Evolutionary conservation across 2,329 filamentous ascomycete genomes (phyloP).

Genomic region (Tricladium varicosporioides): DNA sequence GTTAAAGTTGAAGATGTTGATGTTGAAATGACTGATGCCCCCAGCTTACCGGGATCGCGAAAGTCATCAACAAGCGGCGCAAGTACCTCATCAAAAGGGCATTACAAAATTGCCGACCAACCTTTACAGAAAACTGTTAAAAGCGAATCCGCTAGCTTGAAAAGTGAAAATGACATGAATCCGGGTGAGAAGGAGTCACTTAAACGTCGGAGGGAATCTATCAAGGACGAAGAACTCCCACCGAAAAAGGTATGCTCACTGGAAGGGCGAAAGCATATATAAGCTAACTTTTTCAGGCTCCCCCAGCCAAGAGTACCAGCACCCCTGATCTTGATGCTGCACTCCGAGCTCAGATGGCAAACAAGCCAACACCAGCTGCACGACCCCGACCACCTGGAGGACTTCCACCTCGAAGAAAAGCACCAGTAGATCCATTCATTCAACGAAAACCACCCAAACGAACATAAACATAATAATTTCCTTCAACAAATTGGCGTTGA

Average conservation of each 20-base stretch:
- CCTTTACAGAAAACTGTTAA: neutral
- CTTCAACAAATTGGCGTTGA: neutral
- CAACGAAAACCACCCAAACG: slow-evolving; percentile 22
- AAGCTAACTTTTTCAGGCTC: slow-evolving; percentile 4
- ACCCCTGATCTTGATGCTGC: slow-evolving; percentile 20
- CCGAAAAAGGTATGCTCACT: slow-evolving; percentile 21
- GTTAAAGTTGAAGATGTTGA: slow-evolving; percentile 18
- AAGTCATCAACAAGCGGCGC: slow-evolving; percentile 10
- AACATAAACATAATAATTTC: neutral
- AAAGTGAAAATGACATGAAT: neutral
- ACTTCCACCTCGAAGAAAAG: slow-evolving; percentile 23
- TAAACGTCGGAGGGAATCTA: slow-evolving; percentile 20
- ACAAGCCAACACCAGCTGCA: slow-evolving; percentile 9
- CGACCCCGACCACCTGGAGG: slow-evolving; percentile 19
- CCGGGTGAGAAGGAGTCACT: slow-evolving; percentile 1
- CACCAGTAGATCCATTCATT: slow-evolving; percentile 29
- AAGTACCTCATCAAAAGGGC: neutral
- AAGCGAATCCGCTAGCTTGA: too few species aligned
- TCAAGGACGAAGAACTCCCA: slow-evolving; percentile 15
- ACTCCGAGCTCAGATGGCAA: slow-evolving; percentile 24
- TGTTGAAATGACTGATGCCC: slow-evolving; percentile 24
- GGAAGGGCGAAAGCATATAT: neutral
- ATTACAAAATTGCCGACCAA: neutral
- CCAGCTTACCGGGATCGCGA: slow-evolving; percentile 9
- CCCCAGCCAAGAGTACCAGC: neutral